phyloP scores from a whole-genome alignment of 1,284 basidiomycete genomes.

The Cutaneotrichosporon sp. region DNA sequence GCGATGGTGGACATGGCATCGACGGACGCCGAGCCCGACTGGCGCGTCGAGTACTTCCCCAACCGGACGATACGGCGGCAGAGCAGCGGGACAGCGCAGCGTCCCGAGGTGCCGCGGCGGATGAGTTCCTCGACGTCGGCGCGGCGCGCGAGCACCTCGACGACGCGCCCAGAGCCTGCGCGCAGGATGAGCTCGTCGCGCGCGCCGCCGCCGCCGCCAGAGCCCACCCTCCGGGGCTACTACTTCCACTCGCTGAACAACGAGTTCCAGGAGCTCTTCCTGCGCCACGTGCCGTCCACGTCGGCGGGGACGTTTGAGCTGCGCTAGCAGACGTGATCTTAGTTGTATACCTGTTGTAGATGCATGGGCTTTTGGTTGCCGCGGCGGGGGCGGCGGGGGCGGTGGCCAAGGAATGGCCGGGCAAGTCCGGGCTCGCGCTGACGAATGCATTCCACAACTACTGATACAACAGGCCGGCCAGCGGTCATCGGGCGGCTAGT shows the following conservation, averaged over 20 bases:
- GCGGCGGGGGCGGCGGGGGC: no score
- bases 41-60: slow-evolving; percentile 12
- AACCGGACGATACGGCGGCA: slow-evolving; percentile 21
- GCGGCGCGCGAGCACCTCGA: slow-evolving; percentile 20
- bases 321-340: slow-evolving; percentile 38
- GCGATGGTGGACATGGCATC: slow-evolving; percentile 54
- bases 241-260: slow-evolving; percentile 74
- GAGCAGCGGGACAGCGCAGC: slow-evolving; percentile 14
- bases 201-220: slow-evolving; percentile 26
- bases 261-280: slow-evolving; percentile 56
- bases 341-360: slow-evolving; percentile 1
- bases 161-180: slow-evolving; percentile 20
- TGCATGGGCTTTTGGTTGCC: background rate
- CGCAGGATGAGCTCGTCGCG: slow-evolving; percentile 27
- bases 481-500: no score
- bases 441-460: no score
- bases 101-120: slow-evolving; percentile 28
- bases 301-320: slow-evolving; percentile 52
- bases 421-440: no score
- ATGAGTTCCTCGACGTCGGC: slow-evolving; percentile 13
- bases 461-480: no score
- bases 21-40: slow-evolving; percentile 34
- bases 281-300: slow-evolving; percentile 52
- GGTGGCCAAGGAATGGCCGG: no score
- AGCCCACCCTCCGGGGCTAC: slow-evolving; percentile 59